These are phyloP conservation scores for Coelastrella sp. DNA, from an alignment of 139 green algal genomes.

Conservation along the genomic window DNA sequence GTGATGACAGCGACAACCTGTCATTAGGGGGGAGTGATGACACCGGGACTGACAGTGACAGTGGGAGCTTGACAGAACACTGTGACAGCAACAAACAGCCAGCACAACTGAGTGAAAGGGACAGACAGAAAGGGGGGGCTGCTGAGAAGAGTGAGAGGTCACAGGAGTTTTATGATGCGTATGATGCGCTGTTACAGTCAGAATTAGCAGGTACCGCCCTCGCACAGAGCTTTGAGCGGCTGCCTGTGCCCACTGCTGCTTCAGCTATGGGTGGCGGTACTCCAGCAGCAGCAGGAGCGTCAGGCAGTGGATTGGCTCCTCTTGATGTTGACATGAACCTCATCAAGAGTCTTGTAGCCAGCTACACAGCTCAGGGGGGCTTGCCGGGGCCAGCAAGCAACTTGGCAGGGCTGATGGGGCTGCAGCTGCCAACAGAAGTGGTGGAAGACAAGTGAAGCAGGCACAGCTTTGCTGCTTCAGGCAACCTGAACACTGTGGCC, in stretches of 20 bases:
- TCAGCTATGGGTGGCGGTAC: neutral
- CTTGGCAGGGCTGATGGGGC: slow-evolving; percentile 77
- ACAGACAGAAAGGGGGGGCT: no score
- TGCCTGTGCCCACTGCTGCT: neutral
- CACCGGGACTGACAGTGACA: slow-evolving; percentile 36
- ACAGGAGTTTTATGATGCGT: slow-evolving; percentile 75
- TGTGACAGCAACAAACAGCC: neutral
- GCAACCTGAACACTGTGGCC: no score
- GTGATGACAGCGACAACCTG: slow-evolving; percentile 37
- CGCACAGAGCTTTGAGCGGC: slow-evolving; percentile 58
- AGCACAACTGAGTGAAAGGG: slow-evolving; percentile 30
- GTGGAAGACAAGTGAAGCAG: slow-evolving; percentile 14
- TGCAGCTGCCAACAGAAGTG: slow-evolving; percentile 67
- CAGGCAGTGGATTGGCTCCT: slow-evolving; percentile 46
- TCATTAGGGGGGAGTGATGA: slow-evolving; percentile 32
- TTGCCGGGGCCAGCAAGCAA: slow-evolving; percentile 84
- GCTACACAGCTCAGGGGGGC: slow-evolving; percentile 77
- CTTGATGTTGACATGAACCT: slow-evolving; percentile 87
- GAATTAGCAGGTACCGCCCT: slow-evolving; percentile 67
- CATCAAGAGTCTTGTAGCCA: slow-evolving; percentile 80
- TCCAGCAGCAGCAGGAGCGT: no score
- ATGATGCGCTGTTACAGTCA: slow-evolving; percentile 59
- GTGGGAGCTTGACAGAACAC: slow-evolving; percentile 1
- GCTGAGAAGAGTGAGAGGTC: slow-evolving; percentile 65
- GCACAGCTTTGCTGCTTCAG: no score